Percentiles rank a stretch among this genome's conserved stretches.
These are phyloP conservation scores for Penicillium sp. DNA, from an alignment of 2,329 filamentous ascomycete genomes.

Conservation along the genomic window DNA sequence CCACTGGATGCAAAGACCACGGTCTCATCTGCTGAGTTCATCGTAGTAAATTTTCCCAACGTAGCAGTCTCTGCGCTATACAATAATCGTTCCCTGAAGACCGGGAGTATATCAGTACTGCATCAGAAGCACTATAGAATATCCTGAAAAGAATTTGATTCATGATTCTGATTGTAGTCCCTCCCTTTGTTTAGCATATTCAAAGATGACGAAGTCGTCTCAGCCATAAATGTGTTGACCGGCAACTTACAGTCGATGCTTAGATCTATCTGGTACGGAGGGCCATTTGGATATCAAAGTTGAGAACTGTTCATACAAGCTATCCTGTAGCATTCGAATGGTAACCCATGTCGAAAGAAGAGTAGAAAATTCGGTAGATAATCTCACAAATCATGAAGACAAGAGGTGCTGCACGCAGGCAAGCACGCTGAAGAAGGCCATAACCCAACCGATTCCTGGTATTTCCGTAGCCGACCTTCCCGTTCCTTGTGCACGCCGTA, in stretches of 20 bases:
- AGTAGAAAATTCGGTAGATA: slow-evolving; percentile 13
- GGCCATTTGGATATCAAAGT: slow-evolving; percentile 8
- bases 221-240: background rate
- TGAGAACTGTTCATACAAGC: slow-evolving; percentile 25
- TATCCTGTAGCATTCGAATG: slow-evolving; percentile 13
- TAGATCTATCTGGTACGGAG: background rate
- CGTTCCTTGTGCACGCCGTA: slow-evolving; percentile 14
- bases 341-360: slow-evolving; percentile 18
- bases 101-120: too few relatives aligned
- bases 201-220: too few relatives aligned
- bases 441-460: slow-evolving; percentile 17
- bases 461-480: slow-evolving; percentile 19
- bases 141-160: too few relatives aligned
- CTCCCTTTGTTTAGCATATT: too few relatives aligned
- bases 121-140: too few relatives aligned
- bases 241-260: background rate
- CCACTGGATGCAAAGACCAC: too few relatives aligned
- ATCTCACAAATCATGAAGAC: slow-evolving; percentile 20
- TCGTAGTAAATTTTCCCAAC: too few relatives aligned
- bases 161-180: too few relatives aligned
- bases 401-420: slow-evolving; percentile 8
- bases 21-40: too few relatives aligned
- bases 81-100: too few relatives aligned
- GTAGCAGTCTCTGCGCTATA: too few relatives aligned
- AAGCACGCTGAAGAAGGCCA: slow-evolving; percentile 8